Conservation (phyloP, 305 asterid species). For the Fraxinus sp. region DNA sequence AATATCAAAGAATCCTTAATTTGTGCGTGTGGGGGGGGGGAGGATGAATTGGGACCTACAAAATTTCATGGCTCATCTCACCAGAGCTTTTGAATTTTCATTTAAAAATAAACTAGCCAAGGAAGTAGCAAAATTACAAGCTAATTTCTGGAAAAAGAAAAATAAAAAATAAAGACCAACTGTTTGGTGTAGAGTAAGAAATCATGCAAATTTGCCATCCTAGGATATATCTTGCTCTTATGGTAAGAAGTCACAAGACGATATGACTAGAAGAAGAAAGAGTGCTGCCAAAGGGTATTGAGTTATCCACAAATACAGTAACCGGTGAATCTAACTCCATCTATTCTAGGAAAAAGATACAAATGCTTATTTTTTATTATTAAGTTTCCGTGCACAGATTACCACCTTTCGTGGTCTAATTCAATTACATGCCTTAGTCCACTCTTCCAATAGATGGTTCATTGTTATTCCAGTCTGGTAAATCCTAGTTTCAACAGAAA, state of each 20-base stretch:
- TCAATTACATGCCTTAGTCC: neutral
- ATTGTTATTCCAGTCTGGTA: slow-evolving; percentile 7
- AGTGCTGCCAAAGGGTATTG: neutral
- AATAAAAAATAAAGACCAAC: neutral
- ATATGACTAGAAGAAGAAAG: neutral
- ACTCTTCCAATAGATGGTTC: neutral
- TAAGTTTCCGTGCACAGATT: neutral
- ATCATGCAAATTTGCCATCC: neutral
- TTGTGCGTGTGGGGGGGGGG: neutral
- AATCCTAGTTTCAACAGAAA: slow-evolving; percentile 26
- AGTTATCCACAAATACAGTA: neutral
- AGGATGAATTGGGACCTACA: neutral
- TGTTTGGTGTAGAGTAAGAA: neutral
- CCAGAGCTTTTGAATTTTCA: neutral
- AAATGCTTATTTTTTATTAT: neutral
- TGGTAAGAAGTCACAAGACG: neutral
- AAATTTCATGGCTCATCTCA: neutral
- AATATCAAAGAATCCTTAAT: slow-evolving; percentile 4
- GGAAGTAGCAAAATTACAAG: neutral
- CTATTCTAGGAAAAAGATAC: neutral
- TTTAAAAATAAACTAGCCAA: neutral
- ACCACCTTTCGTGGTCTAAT: neutral
- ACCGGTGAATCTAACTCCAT: neutral
- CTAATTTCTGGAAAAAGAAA: neutral
- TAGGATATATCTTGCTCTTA: neutral